These are phyloP conservation scores for Parasitella parasitica DNA, from an alignment of 371 early-diverging fungal species.

Conservation along the genomic window DNA sequence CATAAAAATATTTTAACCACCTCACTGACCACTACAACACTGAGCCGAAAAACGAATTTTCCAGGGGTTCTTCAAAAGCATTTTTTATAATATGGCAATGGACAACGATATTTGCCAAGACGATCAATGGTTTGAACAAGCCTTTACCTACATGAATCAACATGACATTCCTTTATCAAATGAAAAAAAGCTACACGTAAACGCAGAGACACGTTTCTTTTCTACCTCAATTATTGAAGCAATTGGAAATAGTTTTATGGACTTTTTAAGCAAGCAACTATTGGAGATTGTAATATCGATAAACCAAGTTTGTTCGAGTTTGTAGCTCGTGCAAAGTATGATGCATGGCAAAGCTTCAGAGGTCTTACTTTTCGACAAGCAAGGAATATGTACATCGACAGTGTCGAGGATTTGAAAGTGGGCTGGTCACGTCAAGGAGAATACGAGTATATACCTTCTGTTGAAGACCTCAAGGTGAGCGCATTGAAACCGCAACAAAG, in stretches of 20 bases:
- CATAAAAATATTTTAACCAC: too few relatives aligned
- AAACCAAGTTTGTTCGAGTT: conserved; percentile 49
- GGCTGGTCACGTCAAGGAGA: conserved; percentile 47
- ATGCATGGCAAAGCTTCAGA: conserved; percentile 43
- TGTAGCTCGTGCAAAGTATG: conserved; percentile 51
- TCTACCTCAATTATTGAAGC: neutral
- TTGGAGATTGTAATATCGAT: conserved; percentile 37
- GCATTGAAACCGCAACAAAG: neutral
- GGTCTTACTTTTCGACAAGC: conserved; percentile 32
- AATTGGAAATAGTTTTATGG: conserved; percentile 37
- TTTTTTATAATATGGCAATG: conserved; percentile 3
- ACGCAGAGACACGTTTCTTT: neutral
- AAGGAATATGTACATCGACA: conserved; percentile 32
- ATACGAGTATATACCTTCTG: conserved; percentile 26
- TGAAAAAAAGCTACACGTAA: conserved; percentile 44
- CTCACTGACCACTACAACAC: too few relatives aligned
- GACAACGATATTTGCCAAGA: conserved; percentile 26
- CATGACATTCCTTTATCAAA: conserved; percentile 33
- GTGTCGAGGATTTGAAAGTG: conserved; percentile 34
- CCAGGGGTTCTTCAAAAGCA: too few relatives aligned
- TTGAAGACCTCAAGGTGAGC: conserved; percentile 16
- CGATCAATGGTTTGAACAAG: conserved; percentile 44
- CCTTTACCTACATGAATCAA: conserved; percentile 37
- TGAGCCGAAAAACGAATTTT: too few relatives aligned
- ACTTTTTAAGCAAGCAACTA: conserved; percentile 48